These are phyloP conservation scores for Cutaneotrichosporon cavernicola DNA, from an alignment of 1,284 basidiomycete species.

Conservation along the genomic window DNA sequence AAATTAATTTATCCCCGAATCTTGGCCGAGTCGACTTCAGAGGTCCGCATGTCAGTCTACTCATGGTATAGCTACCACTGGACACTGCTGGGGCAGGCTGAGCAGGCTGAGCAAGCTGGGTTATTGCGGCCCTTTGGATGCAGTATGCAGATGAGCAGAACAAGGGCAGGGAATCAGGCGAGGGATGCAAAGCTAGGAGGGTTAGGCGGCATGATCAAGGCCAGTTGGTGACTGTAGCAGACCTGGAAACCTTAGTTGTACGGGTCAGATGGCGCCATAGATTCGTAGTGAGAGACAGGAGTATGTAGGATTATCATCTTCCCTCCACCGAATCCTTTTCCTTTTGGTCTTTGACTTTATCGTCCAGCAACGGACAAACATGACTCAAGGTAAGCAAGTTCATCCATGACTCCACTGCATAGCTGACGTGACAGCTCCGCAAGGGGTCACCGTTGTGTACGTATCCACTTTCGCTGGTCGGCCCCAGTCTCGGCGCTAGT, in stretches of 20 bases:
- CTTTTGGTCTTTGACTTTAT: constrained; percentile 15
- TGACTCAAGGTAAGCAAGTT: constrained; percentile 18
- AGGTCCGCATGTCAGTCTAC: not conserved
- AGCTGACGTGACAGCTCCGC: constrained; percentile 20
- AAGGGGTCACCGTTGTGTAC: constrained; percentile 30
- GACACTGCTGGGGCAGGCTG: not conserved
- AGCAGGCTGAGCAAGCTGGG: no score
- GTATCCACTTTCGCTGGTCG: constrained; percentile 8
- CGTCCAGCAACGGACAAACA: constrained; percentile 22
- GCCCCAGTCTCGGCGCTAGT: not conserved
- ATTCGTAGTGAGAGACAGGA: not conserved
- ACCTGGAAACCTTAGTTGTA: no score
- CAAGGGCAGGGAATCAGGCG: no score
- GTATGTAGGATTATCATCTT: not conserved
- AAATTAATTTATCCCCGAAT: constrained; percentile 3
- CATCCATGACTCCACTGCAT: not conserved
- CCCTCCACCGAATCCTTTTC: not conserved
- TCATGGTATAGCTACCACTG: not conserved
- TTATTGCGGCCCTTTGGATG: no score
- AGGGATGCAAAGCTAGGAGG: no score
- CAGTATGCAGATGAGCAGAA: no score
- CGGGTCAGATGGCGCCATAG: not conserved
- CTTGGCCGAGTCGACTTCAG: not conserved
- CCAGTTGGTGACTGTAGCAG: not conserved
- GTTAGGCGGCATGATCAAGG: no score